Percentiles rank a stretch among this genome's conserved stretches.
phyloP scores from a whole-genome alignment of 140 eudicot genomes.

The Senecio squalidus region DNA sequence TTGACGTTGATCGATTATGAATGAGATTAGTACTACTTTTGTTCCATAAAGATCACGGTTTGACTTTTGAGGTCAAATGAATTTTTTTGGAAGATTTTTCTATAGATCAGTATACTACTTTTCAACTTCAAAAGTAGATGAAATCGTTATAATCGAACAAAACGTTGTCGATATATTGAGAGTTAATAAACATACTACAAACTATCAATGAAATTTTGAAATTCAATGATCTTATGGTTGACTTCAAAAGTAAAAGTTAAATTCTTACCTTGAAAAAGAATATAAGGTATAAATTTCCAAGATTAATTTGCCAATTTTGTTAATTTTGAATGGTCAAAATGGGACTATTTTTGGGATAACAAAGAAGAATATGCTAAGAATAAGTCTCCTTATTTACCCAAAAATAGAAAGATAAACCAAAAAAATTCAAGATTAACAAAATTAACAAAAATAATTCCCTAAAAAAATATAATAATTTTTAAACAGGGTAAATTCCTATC shows the following conservation, averaged over 20 bases:
- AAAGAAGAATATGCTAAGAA: too few species aligned
- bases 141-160: background rate
- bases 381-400: too few species aligned
- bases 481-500: too few species aligned
- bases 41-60: background rate
- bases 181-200: background rate
- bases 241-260: slow-evolving; percentile 2
- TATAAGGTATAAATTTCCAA: background rate
- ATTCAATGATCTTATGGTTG: slow-evolving; percentile 6
- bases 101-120: background rate
- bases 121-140: background rate
- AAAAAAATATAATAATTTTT: too few species aligned
- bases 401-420: too few species aligned
- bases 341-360: too few species aligned
- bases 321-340: too few species aligned
- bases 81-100: background rate
- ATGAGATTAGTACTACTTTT: background rate
- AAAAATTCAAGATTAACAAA: too few species aligned
- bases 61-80: slow-evolving; percentile 5
- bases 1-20: background rate
- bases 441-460: too few species aligned
- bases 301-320: too few species aligned
- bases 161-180: background rate
- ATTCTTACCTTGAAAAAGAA: slow-evolving; percentile 8
- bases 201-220: background rate